These are phyloP conservation scores for Pharnaceum exiguum DNA, from an alignment of 148 eudicot species.

Conservation along the genomic window DNA sequence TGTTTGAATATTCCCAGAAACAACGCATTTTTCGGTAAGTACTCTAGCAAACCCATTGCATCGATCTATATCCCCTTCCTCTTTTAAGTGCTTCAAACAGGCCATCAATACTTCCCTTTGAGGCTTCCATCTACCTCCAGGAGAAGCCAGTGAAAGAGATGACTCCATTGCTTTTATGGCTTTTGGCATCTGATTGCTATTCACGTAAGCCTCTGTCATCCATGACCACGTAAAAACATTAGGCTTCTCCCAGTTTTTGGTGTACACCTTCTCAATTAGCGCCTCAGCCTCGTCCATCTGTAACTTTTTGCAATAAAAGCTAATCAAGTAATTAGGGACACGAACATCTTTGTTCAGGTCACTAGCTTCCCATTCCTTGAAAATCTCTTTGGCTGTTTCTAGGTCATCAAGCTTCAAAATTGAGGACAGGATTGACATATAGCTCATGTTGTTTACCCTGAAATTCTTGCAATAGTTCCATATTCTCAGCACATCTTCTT, in stretches of 20 bases:
- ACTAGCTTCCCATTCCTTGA: conserved; percentile 39
- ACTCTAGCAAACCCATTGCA: conserved; percentile 4
- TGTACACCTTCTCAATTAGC: conserved; percentile 19
- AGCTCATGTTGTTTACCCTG: conserved; percentile 27
- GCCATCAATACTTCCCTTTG: conserved; percentile 5
- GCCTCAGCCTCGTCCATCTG: conserved; percentile 41
- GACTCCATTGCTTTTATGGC: conserved; percentile 33
- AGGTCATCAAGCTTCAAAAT: conserved; percentile 35
- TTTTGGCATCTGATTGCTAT: conserved; percentile 27
- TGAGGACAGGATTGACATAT: conserved; percentile 28
- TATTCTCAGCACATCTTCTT: conserved; percentile 39
- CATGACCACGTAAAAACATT: conserved; percentile 24
- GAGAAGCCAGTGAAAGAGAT: conserved; percentile 7
- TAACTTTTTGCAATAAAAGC: conserved; percentile 31
- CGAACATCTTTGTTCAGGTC: conserved; percentile 25
- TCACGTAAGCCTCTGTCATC: conserved; percentile 31
- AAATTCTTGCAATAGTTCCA: conserved; percentile 33
- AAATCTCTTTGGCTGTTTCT: conserved; percentile 36
- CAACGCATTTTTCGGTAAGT: conserved; percentile 21
- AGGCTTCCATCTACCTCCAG: conserved; percentile 19
- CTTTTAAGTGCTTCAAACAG: conserved; percentile 32
- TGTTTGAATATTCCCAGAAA: conserved; percentile 10
- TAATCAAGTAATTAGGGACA: conserved; percentile 30
- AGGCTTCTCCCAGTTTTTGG: conserved; percentile 29
- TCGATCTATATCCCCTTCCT: conserved; percentile 25